Evolutionary conservation across 805 yeast genomes (phyloP), one percentile per base, ranked within the genome.

Genomic region (Pichia eremophila): DNA sequence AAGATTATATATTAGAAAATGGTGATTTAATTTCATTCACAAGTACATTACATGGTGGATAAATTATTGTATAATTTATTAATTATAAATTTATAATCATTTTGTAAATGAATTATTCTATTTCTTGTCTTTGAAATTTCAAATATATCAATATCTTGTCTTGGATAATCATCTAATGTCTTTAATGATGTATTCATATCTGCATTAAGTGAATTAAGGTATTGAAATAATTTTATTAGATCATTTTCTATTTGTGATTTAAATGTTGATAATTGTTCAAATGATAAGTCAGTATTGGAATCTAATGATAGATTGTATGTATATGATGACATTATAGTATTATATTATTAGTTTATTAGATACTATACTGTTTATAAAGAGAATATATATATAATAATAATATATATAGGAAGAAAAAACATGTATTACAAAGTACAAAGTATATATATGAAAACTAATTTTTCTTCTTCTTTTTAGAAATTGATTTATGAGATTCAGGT

Each of bases 11-110:
- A n/a, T 63, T 93, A 15, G 84, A 86, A 63, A 67, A 75, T 43
- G 82, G 85, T 12, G 99, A 91, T 63, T 72, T 78, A 22, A 74
- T 91, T 38, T 79, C 95, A 3, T 91, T 91, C 59, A 91, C 97
- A 2, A 85, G 95, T 39, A 93, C 99, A 4, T 69, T 91, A 51
- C 99, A 91, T 57, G 99, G 99, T 5, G 99, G 99, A 42, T 91
- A 61, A 59, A 41, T 47, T 50, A 34, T 77, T 78, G 8, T 87
- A 61, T 22, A 68, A 61, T 6, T 64, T 60, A 54, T 51, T 53
- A 11, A 80, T 59, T 8, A 86, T 65, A 15, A 57, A 61, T 43
- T 69, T 70, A 52, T 81, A 70, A 63, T 91, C 97, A 57, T 88
- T 90, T 49, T 82, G 70, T 38, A 84, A 67, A 45, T 84, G 69